Base-by-base conservation (phyloP, 371 early-diverging fungal species). In the Chytridiales sp. region DNA sequence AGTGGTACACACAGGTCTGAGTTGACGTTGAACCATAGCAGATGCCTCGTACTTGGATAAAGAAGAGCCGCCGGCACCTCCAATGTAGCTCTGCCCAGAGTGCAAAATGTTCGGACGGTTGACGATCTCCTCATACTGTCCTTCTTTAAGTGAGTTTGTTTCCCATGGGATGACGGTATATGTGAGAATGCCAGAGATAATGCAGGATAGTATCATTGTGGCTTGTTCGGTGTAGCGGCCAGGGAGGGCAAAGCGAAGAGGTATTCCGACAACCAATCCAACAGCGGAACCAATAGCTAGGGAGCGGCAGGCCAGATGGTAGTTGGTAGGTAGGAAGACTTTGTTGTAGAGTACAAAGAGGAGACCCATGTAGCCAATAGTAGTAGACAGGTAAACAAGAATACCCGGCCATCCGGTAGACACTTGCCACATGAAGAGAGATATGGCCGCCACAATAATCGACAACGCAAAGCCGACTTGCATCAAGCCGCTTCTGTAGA, bases 301-400 rank as follows among this genome's bases (percentile, higher is more conserved):
- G 15, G 27, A n/a, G 22, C 17, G 22, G 17, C n/a, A 39, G 27
- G 38, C 41, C 11, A 19, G 3, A 17, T 6, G 9, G 38, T 39
- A 54, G 42, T 38, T 54, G 4, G 15, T 11, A 4, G 27, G 39
- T n/a, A 34, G 30, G 24, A 54, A 54, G 38, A 36, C 5, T 24
- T 54, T 54, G 8, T 26, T 24, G 42, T 40, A 54, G 42, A 36
- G 24, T 17, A 41, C 36, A 39, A 39, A 54, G 27, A 41, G 13
- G 41, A 54, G 22, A 27, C 21, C 42, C n/a, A 29, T 19, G 42
- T 54, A 54, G n/a, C 41, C 54, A 22, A 41, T 41, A n/a, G 54
- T 36, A 30, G 29, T 21, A 22, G 29, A 29, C 27, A 6, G 6
- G 30, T 26, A 54, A 5, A 41, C 31, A 17, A 51, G 22, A 31